phyloP scores from a whole-genome alignment of 225 moss, liverwort and hornwort species.

The Climacium dendroides region DNA sequence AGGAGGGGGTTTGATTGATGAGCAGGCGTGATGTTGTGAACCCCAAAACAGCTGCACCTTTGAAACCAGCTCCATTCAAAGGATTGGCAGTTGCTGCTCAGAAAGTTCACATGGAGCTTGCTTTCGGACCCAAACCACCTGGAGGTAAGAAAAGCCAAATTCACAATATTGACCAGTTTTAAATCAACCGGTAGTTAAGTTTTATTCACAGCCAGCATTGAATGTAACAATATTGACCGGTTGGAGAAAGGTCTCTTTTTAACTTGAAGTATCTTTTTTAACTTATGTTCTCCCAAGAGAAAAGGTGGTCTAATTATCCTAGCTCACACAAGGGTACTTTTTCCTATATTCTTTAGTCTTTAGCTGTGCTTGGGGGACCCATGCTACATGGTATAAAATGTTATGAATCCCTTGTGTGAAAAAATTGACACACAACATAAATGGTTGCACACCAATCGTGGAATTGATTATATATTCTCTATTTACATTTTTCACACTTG shows the following conservation, averaged over 20 bases:
- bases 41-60: background rate
- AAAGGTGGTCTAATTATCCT: background rate
- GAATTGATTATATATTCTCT: background rate
- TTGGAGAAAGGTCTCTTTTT: background rate
- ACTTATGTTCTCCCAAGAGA: no score
- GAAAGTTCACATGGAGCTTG: constrained; percentile 3
- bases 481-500: background rate
- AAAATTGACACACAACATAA: background rate
- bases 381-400: background rate
- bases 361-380: background rate
- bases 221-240: background rate
- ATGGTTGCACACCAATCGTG: background rate
- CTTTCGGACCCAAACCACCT: background rate
- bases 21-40: constrained; percentile 20
- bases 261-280: no score
- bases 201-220: background rate
- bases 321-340: background rate
- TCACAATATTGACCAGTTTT: background rate
- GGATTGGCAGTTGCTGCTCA: constrained; percentile 18
- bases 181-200: background rate
- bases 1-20: background rate
- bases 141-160: background rate
- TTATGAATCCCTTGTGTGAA: background rate
- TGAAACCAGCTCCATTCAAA: constrained; percentile 3
- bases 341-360: background rate